phyloP scores from a whole-genome alignment of 2,329 filamentous ascomycete species.

The Monosporascus sp. region DNA sequence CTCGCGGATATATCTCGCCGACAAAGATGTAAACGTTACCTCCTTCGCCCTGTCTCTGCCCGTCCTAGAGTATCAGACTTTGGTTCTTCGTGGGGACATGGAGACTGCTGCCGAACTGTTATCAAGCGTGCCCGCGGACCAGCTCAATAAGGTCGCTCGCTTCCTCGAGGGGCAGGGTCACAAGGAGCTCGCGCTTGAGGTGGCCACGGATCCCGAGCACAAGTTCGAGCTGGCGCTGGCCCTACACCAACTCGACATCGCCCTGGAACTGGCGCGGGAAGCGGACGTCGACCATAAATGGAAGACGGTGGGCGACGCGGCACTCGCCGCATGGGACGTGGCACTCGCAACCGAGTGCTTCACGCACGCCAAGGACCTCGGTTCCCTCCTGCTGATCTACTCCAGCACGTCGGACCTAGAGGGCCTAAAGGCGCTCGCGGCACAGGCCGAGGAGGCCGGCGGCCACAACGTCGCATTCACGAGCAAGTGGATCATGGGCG shows the following conservation, averaged over 20 bases:
- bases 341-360: constrained; percentile 90
- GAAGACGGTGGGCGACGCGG: constrained; percentile 94
- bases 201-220: constrained; percentile 92
- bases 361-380: constrained; percentile 80
- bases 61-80: constrained; percentile 93
- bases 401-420: constrained; percentile 75
- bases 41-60: constrained; percentile 88
- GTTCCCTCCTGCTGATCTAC: constrained; percentile 82
- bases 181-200: constrained; percentile 90
- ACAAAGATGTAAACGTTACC: constrained; percentile 90
- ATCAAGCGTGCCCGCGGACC: constrained; percentile 76
- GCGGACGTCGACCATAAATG: constrained; percentile 94
- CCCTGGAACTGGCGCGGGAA: constrained; percentile 74
- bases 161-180: constrained; percentile 97
- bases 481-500: constrained; percentile 79
- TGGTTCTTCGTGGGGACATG: constrained; percentile 90
- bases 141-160: constrained; percentile 96
- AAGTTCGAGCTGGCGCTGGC: constrained; percentile 88
- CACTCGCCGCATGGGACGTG: constrained; percentile 81
- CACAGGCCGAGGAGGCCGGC: constrained; percentile 68
- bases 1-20: constrained; percentile 88
- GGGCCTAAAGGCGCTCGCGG: constrained; percentile 66
- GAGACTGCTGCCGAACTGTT: constrained; percentile 85
- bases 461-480: constrained; percentile 93
- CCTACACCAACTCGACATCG: constrained; percentile 78